phyloP scores from a whole-genome alignment of 352 stramenopile genomes.

The Phytophthora sp. region DNA sequence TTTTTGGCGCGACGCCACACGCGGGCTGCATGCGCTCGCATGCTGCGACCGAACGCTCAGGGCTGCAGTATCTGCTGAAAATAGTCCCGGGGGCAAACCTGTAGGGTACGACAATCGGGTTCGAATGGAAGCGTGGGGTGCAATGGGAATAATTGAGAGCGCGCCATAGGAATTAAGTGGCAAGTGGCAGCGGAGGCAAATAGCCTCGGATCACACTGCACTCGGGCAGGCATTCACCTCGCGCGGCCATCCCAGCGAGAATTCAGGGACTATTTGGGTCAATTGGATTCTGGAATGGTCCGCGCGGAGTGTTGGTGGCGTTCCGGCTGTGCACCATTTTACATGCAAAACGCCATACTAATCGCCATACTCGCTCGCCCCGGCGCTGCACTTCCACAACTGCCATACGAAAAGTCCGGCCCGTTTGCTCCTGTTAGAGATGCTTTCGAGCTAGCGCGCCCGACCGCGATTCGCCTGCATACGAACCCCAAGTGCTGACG shows the following conservation, averaged over 20 bases:
- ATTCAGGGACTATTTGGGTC: constrained; percentile 13
- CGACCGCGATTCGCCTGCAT: not conserved
- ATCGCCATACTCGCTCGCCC: not conserved
- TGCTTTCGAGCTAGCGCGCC: constrained; percentile 12
- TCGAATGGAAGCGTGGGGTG: not conserved
- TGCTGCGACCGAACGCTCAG: too few relatives aligned
- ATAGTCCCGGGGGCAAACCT: constrained; percentile 1
- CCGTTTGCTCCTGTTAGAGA: constrained; percentile 21
- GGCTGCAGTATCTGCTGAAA: too few relatives aligned
- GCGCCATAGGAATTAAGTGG: too few relatives aligned
- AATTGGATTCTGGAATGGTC: constrained; percentile 21
- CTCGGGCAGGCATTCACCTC: too few relatives aligned
- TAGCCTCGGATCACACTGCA: too few relatives aligned
- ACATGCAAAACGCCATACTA: constrained; percentile 21
- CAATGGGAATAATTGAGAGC: too few relatives aligned
- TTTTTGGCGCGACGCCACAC: constrained; percentile 1
- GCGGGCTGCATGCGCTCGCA: not conserved
- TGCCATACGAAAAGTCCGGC: constrained; percentile 11
- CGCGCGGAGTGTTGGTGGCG: constrained; percentile 18
- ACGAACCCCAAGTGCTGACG: too few relatives aligned
- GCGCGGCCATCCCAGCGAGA: not conserved
- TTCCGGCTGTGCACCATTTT: constrained; percentile 21
- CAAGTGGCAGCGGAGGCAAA: too few relatives aligned
- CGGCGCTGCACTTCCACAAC: constrained; percentile 5
- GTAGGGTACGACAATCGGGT: not conserved